Base-by-base conservation (phyloP, 805 yeast species). In the Candida bentonensis region DNA sequence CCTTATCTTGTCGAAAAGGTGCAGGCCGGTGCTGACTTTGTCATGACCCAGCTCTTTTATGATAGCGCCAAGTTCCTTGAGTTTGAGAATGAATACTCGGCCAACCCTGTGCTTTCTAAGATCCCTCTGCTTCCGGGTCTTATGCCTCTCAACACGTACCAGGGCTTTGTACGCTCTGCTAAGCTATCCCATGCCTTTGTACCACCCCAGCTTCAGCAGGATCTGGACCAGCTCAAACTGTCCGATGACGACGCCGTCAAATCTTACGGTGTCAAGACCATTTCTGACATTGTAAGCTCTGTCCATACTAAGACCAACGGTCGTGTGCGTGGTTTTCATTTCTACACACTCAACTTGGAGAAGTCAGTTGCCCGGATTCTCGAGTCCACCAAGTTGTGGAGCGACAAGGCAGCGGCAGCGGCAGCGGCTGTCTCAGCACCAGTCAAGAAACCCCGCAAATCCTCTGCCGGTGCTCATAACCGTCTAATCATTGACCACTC, bases 331-430 rank as follows among this genome's bases (percentile, higher is more conserved):
- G 97, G 92, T 62, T 70, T 92, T 54, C 98, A 92, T 64, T 82
- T 92, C 61, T 92, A 92, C 67, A 92, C 98, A 44, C 92, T 92
- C 98, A 92, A 92, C 63, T 73, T 92, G 61, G 98, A 92, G 65
- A 80, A 82, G 62, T 9, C 17, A 4, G 36, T 30, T 9, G 36
- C 36, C 7, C 36, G 36, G 7, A 30, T 30, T 30, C 36, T 30
- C 17, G 36, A 30, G 36, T 11, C 36, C 13, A 30, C 36, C 20
- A 30, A 30, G 11, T 17, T 30, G 7, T 30, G 36, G 36, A 30
- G 36, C 17, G 27, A 25, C 27, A 25, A 25, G 27, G 7, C 27
- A 25, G 7, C 27, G 11, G 7, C 27, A 9, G 27, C 27, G 13
- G 11, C 7, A 25, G 7, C 27, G 27, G 13, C 7, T 7, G 27